phyloP scores from a whole-genome alignment of 805 yeast species.

The Nakazawaea molendinolei region DNA sequence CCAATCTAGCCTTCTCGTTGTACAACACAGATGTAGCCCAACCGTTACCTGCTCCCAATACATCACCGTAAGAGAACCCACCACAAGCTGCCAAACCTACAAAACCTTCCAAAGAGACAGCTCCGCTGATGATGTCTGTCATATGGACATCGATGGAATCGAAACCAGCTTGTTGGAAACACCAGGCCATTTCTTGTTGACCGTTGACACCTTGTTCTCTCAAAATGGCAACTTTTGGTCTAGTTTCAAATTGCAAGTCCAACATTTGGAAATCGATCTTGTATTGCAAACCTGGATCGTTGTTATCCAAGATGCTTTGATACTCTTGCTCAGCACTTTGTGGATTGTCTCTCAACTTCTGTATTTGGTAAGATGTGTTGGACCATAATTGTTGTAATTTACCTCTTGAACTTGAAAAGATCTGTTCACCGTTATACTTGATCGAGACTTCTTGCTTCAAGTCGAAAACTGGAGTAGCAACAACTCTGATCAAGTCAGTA shows the following conservation, averaged over 20 bases:
- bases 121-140: conserved; percentile 81
- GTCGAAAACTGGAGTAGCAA: conserved; percentile 64
- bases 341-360: conserved; percentile 92
- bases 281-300: conserved; percentile 85
- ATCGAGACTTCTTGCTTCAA: conserved; percentile 43
- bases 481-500: conserved; percentile 42
- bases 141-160: conserved; percentile 92
- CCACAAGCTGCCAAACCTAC: conserved; percentile 98
- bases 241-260: conserved; percentile 40
- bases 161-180: conserved; percentile 92
- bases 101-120: conserved; percentile 66
- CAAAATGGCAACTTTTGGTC: conserved; percentile 89
- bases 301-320: conserved; percentile 64
- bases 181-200: conserved; percentile 97
- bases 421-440: conserved; percentile 34
- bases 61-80: conserved; percentile 98
- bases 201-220: conserved; percentile 99
- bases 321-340: conserved; percentile 83
- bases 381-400: conserved; percentile 79
- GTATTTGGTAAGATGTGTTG: conserved; percentile 83
- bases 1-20: conserved; percentile 68
- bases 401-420: conserved; percentile 55
- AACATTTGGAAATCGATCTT: conserved; percentile 64
- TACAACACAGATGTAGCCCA: conserved; percentile 97
- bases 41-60: conserved; percentile 96